phyloP scores from a whole-genome alignment of 306 rosid genomes.

The Macrotyloma uniflorum region DNA sequence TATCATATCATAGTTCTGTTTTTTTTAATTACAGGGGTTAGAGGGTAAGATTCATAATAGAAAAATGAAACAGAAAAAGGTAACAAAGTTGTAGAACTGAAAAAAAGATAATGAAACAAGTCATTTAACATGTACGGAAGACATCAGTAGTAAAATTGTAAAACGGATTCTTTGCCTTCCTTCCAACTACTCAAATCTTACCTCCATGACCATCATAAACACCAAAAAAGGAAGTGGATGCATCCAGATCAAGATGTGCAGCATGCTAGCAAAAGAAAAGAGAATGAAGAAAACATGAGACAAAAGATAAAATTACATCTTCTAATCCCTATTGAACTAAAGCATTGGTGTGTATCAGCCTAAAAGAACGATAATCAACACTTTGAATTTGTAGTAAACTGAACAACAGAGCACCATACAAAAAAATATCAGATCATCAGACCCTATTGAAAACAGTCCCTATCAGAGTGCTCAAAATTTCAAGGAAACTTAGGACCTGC shows the following conservation, averaged over 20 bases:
- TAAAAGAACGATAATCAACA: too few species aligned
- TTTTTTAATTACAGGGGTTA: neutral
- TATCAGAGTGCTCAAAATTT: neutral
- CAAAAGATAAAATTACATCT: conserved; percentile 18
- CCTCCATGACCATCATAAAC: conserved; percentile 98
- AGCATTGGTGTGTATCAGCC: too few species aligned
- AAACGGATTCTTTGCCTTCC: conserved; percentile 9
- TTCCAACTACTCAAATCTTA: conserved; percentile 40
- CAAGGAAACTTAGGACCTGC: neutral
- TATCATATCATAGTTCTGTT: neutral
- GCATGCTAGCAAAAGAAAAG: conserved; percentile 69
- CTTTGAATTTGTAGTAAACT: neutral
- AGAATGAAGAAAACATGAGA: conserved; percentile 20
- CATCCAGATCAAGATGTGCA: conserved; percentile 83
- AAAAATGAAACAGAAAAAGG: neutral
- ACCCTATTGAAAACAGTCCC: neutral
- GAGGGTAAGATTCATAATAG: neutral
- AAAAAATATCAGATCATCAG: neutral
- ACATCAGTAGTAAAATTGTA: neutral
- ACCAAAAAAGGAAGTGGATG: conserved; percentile 83
- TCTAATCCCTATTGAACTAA: too few species aligned
- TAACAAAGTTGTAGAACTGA: neutral
- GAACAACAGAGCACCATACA: neutral
- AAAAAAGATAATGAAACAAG: neutral
- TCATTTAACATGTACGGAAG: neutral